Conservation (phyloP, 176 grass and related monocot genomes). For the Metroxylon sagu region DNA sequence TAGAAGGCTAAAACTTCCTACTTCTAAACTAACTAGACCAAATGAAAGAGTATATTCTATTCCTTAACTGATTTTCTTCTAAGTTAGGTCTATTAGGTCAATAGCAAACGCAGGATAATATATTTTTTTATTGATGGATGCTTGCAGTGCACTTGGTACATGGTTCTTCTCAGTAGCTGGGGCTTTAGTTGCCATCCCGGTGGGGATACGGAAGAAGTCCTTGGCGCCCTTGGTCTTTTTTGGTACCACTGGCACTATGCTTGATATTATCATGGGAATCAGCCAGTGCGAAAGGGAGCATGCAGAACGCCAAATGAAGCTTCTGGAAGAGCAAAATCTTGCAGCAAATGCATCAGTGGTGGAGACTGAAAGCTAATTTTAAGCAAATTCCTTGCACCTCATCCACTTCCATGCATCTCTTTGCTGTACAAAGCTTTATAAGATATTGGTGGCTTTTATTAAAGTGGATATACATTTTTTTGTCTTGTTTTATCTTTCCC, state of each 20-base stretch:
- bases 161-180: slow-evolving; percentile 93
- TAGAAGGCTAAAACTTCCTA: too few species aligned
- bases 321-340: slow-evolving; percentile 63
- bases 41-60: too few species aligned
- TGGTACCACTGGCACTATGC: slow-evolving; percentile 93
- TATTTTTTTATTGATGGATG: not conserved
- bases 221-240: slow-evolving; percentile 80
- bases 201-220: slow-evolving; percentile 88
- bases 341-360: slow-evolving; percentile 12
- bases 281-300: slow-evolving; percentile 86
- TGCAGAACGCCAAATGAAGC: slow-evolving; percentile 73
- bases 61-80: not conserved
- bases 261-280: slow-evolving; percentile 93
- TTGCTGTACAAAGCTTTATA: too few species aligned
- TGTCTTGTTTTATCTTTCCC: too few species aligned
- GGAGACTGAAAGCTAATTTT: slow-evolving; percentile 21
- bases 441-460: too few species aligned
- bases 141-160: slow-evolving; percentile 84
- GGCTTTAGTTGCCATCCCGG: slow-evolving; percentile 79
- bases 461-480: too few species aligned
- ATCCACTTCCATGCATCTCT: too few species aligned
- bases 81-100: slow-evolving; percentile 1
- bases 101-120: not conserved
- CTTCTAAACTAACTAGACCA: too few species aligned
- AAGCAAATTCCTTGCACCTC: too few species aligned